These are phyloP conservation scores for Alternaria sp. DNA, from an alignment of 2,329 filamentous ascomycete genomes.

Conservation along the genomic window DNA sequence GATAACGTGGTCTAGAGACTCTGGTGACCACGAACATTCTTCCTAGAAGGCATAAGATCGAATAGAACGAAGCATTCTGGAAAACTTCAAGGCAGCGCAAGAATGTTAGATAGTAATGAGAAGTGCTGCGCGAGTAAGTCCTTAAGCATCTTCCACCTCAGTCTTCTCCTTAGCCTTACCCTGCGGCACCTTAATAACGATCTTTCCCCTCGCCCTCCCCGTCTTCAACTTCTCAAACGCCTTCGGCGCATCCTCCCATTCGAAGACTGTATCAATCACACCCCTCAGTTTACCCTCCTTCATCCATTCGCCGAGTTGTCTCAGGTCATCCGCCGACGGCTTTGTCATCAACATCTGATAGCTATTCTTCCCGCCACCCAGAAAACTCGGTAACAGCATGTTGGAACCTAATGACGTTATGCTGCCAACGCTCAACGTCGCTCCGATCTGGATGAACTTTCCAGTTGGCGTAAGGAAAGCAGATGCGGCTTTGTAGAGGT, in stretches of 20 bases:
- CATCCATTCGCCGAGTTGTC: conserved; percentile 64
- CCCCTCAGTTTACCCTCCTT: conserved; percentile 65
- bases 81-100: too few relatives aligned
- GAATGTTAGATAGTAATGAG: too few relatives aligned
- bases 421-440: conserved; percentile 25
- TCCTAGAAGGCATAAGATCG: too few relatives aligned
- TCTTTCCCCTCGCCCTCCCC: conserved; percentile 66
- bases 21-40: background rate
- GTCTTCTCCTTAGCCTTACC: conserved; percentile 29
- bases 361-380: conserved; percentile 62
- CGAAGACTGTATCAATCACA: conserved; percentile 64
- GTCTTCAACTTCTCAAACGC: conserved; percentile 68
- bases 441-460: conserved; percentile 55
- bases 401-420: conserved; percentile 49
- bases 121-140: background rate
- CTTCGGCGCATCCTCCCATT: conserved; percentile 64
- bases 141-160: background rate
- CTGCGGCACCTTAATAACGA: conserved; percentile 57
- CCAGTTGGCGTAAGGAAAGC: conserved; percentile 61
- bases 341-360: conserved; percentile 53
- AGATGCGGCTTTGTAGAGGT: conserved; percentile 64
- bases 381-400: conserved; percentile 55
- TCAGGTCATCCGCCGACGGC: conserved; percentile 57
- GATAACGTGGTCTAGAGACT: background rate
- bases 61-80: too few relatives aligned